Percentiles rank a stretch among this genome's conserved stretches.
Conservation (phyloP, 1,139 yeast species). For the Blastobotrys serpentis region DNA sequence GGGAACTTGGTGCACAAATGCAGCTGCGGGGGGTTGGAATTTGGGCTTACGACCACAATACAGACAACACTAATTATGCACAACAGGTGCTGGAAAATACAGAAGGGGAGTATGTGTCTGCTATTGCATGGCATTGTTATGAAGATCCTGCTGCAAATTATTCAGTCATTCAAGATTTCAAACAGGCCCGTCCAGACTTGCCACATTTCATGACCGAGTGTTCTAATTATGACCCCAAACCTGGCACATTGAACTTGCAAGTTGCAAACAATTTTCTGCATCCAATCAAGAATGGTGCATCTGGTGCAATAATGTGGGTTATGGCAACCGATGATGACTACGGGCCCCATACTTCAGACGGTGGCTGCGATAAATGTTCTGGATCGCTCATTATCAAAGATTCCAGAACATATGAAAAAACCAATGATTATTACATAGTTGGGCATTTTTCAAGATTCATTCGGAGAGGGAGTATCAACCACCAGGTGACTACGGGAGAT, state of each 20-base stretch:
- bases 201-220: conserved; percentile 20
- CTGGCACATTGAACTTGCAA: background rate
- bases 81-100: conserved; percentile 12
- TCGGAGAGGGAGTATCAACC: conserved; percentile 21
- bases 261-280: conserved; percentile 17
- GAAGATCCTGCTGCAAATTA: conserved; percentile 14
- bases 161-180: conserved; percentile 15
- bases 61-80: conserved; percentile 16
- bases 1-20: conserved; percentile 13
- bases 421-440: conserved; percentile 18
- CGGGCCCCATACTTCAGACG: conserved; percentile 16
- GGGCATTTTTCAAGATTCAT: conserved; percentile 23
- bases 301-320: conserved; percentile 18
- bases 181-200: conserved; percentile 11
- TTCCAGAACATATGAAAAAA: conserved; percentile 12
- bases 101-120: conserved; percentile 16
- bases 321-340: conserved; percentile 15
- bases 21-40: conserved; percentile 9
- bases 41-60: conserved; percentile 19
- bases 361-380: conserved; percentile 16
- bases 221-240: background rate
- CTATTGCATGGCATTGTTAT: conserved; percentile 23
- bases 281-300: conserved; percentile 16
- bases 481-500: conserved; percentile 12
- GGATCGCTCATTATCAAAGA: conserved; percentile 16